Base-by-base conservation (phyloP, 2,329 filamentous ascomycete genomes). In the Ophiostoma triangulosporum region DNA sequence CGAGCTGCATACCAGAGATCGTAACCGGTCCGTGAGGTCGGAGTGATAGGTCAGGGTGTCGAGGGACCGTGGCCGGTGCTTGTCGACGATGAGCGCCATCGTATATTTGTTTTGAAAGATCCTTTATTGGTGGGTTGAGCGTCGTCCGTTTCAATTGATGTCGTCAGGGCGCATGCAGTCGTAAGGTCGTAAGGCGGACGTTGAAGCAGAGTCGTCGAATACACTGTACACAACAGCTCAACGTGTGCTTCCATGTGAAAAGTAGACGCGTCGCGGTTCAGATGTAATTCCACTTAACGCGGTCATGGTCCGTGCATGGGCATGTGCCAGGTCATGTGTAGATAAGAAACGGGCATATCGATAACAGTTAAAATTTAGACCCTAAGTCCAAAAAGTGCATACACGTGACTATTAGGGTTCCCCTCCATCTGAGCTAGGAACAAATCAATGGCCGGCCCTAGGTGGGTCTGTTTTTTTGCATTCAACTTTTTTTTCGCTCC, bases 1-100 rank as follows among this genome's bases (percentile, higher is more conserved):
- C 7, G 8, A 14, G 3, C 6, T 12, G 29, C 29, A 15, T 79
- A 95, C 90, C 58, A 98, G 76, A 29, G 93, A 88, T 61, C 83
- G 82, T 48, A 98, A 77, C 56, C 91, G 82, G 26, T 88, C 84
- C 11, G 93, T 96, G 45, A 98, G 80, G 58, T 95, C 88, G 53
- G 81, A 70, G 62, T 98, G 93, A 64, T 97, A 98, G 61, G 86
- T 88, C 56, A 96, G 77, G 54, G 76, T 71, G 57, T 91, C 86
- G 1, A 93, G 77, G 31, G 83, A 86, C 58, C 84, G 78, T 5
- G 87, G 87, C 26, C 81, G 74, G 63, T 85, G 81, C 61, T 85
- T 86, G 64, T 85, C 82, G 56, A 86, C 81, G 59, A 85, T 83
- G 58, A 86, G 76, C 49, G 81, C 80, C 80, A 84, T 84, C 22